phyloP scores from a whole-genome alignment of 306 rosid genomes.

The Neltuma alba region DNA sequence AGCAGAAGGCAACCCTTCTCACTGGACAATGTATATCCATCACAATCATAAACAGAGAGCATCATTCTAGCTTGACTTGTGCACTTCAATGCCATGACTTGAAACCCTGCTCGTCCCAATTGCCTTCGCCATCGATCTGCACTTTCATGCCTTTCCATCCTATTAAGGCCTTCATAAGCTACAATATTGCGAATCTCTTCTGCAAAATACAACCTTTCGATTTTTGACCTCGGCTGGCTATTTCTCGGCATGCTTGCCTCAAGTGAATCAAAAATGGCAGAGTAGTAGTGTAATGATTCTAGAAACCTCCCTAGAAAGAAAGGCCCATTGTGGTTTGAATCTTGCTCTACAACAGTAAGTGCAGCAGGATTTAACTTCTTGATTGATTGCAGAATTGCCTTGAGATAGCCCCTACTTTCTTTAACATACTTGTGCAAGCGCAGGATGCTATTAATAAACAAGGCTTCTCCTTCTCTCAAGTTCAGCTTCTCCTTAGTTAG shows the following conservation, averaged over 20 bases:
- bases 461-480: conserved; percentile 67
- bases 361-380: conserved; percentile 61
- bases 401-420: conserved; percentile 72
- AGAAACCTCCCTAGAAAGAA: conserved; percentile 82
- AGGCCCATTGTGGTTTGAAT: conserved; percentile 84
- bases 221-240: conserved; percentile 62
- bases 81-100: conserved; percentile 68
- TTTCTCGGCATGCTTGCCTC: conserved; percentile 64
- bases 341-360: conserved; percentile 73
- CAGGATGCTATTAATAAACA: conserved; percentile 62
- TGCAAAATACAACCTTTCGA: conserved; percentile 63
- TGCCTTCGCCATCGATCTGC: conserved; percentile 80
- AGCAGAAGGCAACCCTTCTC: conserved; percentile 76
- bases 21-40: conserved; percentile 62
- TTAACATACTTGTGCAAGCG: conserved; percentile 66
- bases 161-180: conserved; percentile 59
- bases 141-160: conserved; percentile 76
- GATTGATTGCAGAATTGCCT: conserved; percentile 67
- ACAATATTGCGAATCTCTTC: conserved; percentile 64
- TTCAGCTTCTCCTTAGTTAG: conserved; percentile 60
- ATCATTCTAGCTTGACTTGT: conserved; percentile 73
- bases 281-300: conserved; percentile 77
- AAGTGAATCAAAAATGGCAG: conserved; percentile 77
- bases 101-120: conserved; percentile 69
- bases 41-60: conserved; percentile 74